Conservation (phyloP, 2,329 filamentous ascomycete species). For the Geosmithia putterillii region DNA sequence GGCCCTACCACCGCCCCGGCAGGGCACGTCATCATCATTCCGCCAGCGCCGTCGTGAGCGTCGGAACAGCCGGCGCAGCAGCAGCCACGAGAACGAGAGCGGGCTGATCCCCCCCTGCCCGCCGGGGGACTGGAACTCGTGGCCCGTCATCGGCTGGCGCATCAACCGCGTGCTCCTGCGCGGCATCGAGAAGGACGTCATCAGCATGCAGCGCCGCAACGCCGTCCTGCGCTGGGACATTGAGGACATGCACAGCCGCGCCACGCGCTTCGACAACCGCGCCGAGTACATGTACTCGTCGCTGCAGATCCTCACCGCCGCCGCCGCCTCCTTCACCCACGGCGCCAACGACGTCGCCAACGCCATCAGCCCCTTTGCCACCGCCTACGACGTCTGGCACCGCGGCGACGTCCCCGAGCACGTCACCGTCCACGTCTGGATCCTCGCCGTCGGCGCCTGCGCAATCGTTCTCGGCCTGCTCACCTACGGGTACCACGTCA, state of each 20-base stretch:
- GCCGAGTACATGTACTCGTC: conserved; percentile 37
- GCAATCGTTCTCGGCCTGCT: conserved; percentile 43
- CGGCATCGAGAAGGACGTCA: conserved; percentile 35
- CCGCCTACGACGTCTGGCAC: conserved; percentile 36
- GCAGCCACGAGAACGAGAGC: not conserved
- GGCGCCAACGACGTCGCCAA: conserved; percentile 45
- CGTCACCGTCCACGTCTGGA: conserved; percentile 33
- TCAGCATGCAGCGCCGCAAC: conserved; percentile 30
- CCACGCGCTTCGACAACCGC: conserved; percentile 38
- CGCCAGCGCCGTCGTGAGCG: not conserved
- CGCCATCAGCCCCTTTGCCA: conserved; percentile 36
- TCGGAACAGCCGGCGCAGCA: not conserved
- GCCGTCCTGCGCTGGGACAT: conserved; percentile 35
- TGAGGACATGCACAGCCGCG: conserved; percentile 33
- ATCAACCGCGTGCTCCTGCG: conserved; percentile 28
- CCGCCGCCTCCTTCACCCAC: conserved; percentile 42
- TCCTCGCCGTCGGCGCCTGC: conserved; percentile 33
- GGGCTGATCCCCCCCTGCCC: conserved; percentile 17
- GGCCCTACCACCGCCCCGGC: too few relatives aligned
- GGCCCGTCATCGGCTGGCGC: conserved; percentile 25
- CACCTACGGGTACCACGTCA: conserved; percentile 53
- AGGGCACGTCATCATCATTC: too few relatives aligned
- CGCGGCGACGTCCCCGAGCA: conserved; percentile 22
- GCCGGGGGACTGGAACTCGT: conserved; percentile 24
- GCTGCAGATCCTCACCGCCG: conserved; percentile 35